phyloP scores from a whole-genome alignment of 495 filamentous ascomycete species.

The Daldinia vernicosa region DNA sequence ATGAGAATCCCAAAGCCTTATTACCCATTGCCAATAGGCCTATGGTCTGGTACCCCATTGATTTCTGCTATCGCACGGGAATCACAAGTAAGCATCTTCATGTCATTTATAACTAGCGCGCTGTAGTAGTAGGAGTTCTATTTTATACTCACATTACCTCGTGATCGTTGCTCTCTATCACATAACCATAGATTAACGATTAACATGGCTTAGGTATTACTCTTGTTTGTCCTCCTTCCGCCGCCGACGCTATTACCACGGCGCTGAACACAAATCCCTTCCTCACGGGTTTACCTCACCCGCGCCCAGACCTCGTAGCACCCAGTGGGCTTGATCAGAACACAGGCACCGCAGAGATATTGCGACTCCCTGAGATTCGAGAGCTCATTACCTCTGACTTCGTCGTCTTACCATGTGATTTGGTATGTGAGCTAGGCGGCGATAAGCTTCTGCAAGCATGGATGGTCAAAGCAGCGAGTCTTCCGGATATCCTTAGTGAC shows the following conservation, averaged over 20 bases:
- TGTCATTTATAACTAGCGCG: not conserved
- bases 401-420: conserved; percentile 89
- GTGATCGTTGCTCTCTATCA: not conserved
- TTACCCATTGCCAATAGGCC: conserved; percentile 93
- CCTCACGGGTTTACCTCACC: conserved; percentile 79
- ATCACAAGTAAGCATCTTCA: conserved; percentile 69
- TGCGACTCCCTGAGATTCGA: conserved; percentile 79
- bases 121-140: not conserved
- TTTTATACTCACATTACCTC: not conserved
- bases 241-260: conserved; percentile 72
- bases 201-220: conserved; percentile 70
- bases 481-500: conserved; percentile 57
- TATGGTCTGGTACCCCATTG: conserved; percentile 94
- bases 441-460: conserved; percentile 85
- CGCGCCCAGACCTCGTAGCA: conserved; percentile 76
- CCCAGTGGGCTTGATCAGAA: conserved; percentile 76
- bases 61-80: conserved; percentile 87
- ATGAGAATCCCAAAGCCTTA: conserved; percentile 90
- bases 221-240: conserved; percentile 81
- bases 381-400: conserved; percentile 81
- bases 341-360: conserved; percentile 88
- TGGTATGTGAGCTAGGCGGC: conserved; percentile 89
- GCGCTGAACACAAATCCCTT: conserved; percentile 87
- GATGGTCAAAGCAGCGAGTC: conserved; percentile 83
- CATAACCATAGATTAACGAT: not conserved